Base-by-base conservation (phyloP, 148 eudicot species). In the Spergularia marina region DNA sequence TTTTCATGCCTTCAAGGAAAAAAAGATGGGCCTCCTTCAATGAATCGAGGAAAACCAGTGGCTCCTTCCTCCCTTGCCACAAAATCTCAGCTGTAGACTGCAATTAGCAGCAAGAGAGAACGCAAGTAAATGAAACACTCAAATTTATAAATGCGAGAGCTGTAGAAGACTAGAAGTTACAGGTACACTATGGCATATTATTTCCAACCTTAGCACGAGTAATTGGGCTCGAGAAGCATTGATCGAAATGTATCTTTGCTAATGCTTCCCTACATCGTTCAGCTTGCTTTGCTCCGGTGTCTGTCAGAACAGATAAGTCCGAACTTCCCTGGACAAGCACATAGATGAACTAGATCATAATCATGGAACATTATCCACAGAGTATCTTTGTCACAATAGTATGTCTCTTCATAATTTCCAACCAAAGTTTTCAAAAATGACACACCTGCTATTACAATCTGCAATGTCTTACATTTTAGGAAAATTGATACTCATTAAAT, bases 211-310 rank as follows among this genome's bases (percentile, higher is more conserved):
- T 90, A 36, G 95, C 95, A 77, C 95, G 95, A 69, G 89, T 77
- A 77, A 90, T 86, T 57, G 95, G 95, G 83, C 90, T 90, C 17
- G 95, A 87, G 79, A 86, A 90, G 81, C 95, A 90, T 66, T 75
- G 78, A 62, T 88, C 95, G 59, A 90, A 90, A 68, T 84, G 77
- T 25, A 86, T 78, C 51, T 86, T 84, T 75, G 81, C 82, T 57
- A 90, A 80, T 71, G 95, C 90, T 73, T 71, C 77, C 72, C 85
- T 82, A 64, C 95, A 90, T 82, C 83, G 81, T 80, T 85, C 88
- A 52, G 95, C 95, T 79, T 90, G 95, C 53, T 25, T 73, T 30
- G 51, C 73, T 80, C 91, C 95, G 40, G 78, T 86, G 83, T 86
- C 87, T 53, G 91, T 85, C 66, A 90, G 76, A 73, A 86, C 66